Conservation (phyloP, 352 stramenopile genomes). For the Globisporangium recalcitrans region DNA sequence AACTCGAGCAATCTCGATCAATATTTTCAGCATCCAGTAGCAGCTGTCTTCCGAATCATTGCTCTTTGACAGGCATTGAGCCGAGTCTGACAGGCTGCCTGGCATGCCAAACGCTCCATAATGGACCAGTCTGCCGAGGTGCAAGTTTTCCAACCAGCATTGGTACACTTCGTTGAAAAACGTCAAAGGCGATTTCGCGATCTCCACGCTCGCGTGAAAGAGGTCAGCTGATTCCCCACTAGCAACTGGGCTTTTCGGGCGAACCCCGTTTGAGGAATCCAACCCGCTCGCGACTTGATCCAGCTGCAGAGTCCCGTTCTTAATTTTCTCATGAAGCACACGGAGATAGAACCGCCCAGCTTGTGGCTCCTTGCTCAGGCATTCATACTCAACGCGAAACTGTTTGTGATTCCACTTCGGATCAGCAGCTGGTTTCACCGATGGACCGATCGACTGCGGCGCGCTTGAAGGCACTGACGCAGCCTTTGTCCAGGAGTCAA, state of each 20-base stretch:
- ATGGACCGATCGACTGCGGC: slow-evolving; percentile 17
- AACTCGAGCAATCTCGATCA: slow-evolving; percentile 56
- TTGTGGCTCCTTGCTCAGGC: slow-evolving; percentile 54
- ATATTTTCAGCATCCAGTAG: slow-evolving; percentile 58
- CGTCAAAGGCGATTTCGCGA: slow-evolving; percentile 45
- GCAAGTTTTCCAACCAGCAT: slow-evolving; percentile 72
- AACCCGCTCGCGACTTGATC: slow-evolving; percentile 42
- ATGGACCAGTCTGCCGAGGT: slow-evolving; percentile 36
- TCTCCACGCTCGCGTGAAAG: slow-evolving; percentile 61
- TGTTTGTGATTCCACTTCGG: slow-evolving; percentile 67
- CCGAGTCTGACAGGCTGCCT: slow-evolving; percentile 20
- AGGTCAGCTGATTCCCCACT: slow-evolving; percentile 28
- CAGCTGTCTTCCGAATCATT: slow-evolving; percentile 37
- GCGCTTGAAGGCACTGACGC: slow-evolving; percentile 14
- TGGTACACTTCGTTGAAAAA: slow-evolving; percentile 84
- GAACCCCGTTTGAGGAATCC: slow-evolving; percentile 30
- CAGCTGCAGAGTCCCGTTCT: slow-evolving; percentile 62
- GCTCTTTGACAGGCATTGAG: slow-evolving; percentile 1
- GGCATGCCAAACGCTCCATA: slow-evolving; percentile 29
- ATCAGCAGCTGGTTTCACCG: slow-evolving; percentile 20
- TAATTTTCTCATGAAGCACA: slow-evolving; percentile 62
- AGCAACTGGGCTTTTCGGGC: slow-evolving; percentile 33
- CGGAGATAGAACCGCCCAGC: slow-evolving; percentile 67
- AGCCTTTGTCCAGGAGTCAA: slow-evolving; percentile 40
- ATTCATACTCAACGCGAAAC: slow-evolving; percentile 61